Conservation (phyloP, 208 protist genomes). For the Leishmania amazonensis region DNA sequence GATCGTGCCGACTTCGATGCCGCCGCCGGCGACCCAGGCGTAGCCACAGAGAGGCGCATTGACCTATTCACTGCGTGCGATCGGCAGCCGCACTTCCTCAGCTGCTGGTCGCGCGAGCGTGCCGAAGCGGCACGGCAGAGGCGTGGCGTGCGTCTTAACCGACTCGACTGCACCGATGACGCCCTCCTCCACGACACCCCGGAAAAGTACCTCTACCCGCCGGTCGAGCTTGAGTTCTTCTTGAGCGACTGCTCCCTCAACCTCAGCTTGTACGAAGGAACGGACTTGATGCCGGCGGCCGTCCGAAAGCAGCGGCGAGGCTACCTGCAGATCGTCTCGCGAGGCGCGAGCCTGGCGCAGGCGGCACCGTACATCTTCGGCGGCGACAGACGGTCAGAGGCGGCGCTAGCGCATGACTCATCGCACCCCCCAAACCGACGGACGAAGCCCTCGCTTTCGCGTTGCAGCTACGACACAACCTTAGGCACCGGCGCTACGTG, state of each 20-base stretch:
- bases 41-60: constrained; percentile 1
- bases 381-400: neutral
- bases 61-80: constrained; percentile 24
- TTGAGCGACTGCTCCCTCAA: constrained; percentile 45
- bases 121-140: constrained; percentile 14
- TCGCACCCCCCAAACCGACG: neutral
- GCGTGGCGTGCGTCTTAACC: constrained; percentile 18
- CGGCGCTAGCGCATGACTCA: neutral
- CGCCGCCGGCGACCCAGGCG: neutral
- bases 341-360: constrained; percentile 11
- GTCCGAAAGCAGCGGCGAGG: constrained; percentile 32
- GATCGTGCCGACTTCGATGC: neutral
- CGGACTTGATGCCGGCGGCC: constrained; percentile 42
- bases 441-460: neutral
- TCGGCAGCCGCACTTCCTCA: constrained; percentile 30
- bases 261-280: constrained; percentile 54
- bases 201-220: constrained; percentile 31
- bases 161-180: constrained; percentile 34
- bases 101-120: constrained; percentile 34
- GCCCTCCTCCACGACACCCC: constrained; percentile 28
- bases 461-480: neutral
- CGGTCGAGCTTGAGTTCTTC: constrained; percentile 41
- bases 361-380: constrained; percentile 9
- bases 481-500: neutral
- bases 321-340: constrained; percentile 31